These are phyloP conservation scores for Alternaria incomplexa DNA, from an alignment of 2,329 filamentous ascomycete genomes.

Conservation along the genomic window DNA sequence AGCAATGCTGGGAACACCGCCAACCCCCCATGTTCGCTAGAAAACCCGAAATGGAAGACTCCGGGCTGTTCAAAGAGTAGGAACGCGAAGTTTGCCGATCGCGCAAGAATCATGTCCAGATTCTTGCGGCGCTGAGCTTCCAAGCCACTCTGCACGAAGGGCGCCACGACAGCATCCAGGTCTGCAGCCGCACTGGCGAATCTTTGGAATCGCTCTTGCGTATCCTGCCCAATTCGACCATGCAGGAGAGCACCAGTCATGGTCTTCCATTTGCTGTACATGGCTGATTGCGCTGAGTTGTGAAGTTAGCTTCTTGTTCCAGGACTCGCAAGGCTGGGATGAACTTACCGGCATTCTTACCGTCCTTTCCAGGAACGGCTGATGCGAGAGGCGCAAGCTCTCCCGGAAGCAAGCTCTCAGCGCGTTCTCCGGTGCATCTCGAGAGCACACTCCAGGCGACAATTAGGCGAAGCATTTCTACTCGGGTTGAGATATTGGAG, in stretches of 20 bases:
- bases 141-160: conserved; percentile 26
- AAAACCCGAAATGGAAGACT: conserved; percentile 36
- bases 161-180: conserved; percentile 29
- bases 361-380: not conserved
- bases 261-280: conserved; percentile 34
- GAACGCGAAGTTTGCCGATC: conserved; percentile 34
- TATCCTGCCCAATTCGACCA: conserved; percentile 11
- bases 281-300: conserved; percentile 13
- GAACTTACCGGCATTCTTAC: not conserved
- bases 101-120: conserved; percentile 38
- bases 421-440: conserved; percentile 14
- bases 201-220: conserved; percentile 1
- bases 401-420: conserved; percentile 20
- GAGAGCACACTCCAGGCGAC: conserved; percentile 26
- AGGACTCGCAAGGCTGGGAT: not conserved
- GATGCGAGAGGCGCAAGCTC: conserved; percentile 9
- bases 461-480: conserved; percentile 19
- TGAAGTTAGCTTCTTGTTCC: not conserved
- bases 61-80: conserved; percentile 35
- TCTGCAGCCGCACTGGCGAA: conserved; percentile 17
- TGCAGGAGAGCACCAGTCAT: conserved; percentile 28
- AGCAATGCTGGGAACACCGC: conserved; percentile 37
- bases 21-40: conserved; percentile 13
- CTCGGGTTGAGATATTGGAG: conserved; percentile 14
- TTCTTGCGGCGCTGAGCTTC: conserved; percentile 29